Percentiles rank a stretch among this genome's conserved stretches.
Evolutionary conservation across 2,329 filamentous ascomycete genomes (phyloP).

Genomic region (Tolypocladium pustulatum): DNA sequence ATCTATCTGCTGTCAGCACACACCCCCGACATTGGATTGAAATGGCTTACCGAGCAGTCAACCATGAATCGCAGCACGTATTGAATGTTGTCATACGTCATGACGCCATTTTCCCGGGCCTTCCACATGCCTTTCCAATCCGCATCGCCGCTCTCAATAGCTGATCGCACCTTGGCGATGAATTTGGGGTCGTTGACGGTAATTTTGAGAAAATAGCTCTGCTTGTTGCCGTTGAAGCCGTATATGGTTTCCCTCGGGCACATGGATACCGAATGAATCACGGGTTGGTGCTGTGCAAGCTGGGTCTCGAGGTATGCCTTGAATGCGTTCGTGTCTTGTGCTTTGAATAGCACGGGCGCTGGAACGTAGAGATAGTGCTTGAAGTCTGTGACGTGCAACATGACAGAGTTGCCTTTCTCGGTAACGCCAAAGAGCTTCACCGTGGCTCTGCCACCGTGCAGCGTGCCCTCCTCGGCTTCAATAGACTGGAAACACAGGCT

Average conservation of each 20-base stretch:
- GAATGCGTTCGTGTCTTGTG: slow-evolving; percentile 68
- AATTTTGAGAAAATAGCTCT: slow-evolving; percentile 88
- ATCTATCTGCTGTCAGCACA: slow-evolving; percentile 40
- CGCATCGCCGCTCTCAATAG: slow-evolving; percentile 64
- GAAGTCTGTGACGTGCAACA: slow-evolving; percentile 92
- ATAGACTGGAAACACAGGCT: slow-evolving; percentile 90
- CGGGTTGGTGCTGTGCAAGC: slow-evolving; percentile 60
- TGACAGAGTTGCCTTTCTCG: slow-evolving; percentile 71
- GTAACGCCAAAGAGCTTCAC: slow-evolving; percentile 94
- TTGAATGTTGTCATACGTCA: slow-evolving; percentile 93
- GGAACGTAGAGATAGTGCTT: slow-evolving; percentile 92
- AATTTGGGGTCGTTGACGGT: slow-evolving; percentile 82
- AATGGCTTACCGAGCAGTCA: slow-evolving; percentile 63
- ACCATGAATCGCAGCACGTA: slow-evolving; percentile 97
- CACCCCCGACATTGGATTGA: neutral
- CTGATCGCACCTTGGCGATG: slow-evolving; percentile 64
- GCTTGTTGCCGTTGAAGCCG: slow-evolving; percentile 85
- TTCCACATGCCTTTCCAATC: slow-evolving; percentile 94
- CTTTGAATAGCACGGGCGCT: slow-evolving; percentile 72
- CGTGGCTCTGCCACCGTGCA: slow-evolving; percentile 64
- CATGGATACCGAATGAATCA: slow-evolving; percentile 72
- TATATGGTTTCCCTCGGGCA: slow-evolving; percentile 84
- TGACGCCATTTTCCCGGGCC: slow-evolving; percentile 54
- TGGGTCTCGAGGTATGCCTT: slow-evolving; percentile 71
- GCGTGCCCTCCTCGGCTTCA: slow-evolving; percentile 80